Conservation (phyloP, 257 asterid genomes). For the Gentiana dahurica region DNA sequence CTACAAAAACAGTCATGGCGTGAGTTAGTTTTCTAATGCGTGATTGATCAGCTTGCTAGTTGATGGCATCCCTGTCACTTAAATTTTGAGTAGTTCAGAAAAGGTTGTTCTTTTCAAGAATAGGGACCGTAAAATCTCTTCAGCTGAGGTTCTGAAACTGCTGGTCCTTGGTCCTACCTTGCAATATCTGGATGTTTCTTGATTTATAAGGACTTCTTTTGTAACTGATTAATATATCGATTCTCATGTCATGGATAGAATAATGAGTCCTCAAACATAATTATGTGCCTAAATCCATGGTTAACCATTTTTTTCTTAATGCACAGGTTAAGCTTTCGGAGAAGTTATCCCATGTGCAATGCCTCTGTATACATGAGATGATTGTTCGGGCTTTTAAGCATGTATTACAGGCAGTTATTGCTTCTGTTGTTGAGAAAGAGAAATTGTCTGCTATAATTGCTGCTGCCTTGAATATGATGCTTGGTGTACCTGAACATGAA, state of each 20-base stretch:
- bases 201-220: too few species aligned
- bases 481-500: conserved; percentile 63
- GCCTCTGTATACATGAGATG: conserved; percentile 97
- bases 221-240: too few species aligned
- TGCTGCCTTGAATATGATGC: conserved; percentile 78
- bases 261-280: neutral
- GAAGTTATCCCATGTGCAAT: conserved; percentile 89
- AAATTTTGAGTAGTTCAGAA: too few species aligned
- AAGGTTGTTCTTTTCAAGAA: too few species aligned
- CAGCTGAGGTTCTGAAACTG: too few species aligned
- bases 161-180: too few species aligned
- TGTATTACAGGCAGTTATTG: conserved; percentile 75
- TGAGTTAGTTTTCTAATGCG: too few species aligned
- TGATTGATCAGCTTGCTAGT: too few species aligned
- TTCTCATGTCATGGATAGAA: neutral
- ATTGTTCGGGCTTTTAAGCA: conserved; percentile 92
- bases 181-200: too few species aligned
- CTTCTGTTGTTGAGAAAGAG: conserved; percentile 59
- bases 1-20: too few species aligned
- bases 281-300: conserved; percentile 11
- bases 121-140: too few species aligned
- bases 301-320: conserved; percentile 14
- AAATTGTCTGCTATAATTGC: conserved; percentile 71
- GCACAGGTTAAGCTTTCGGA: conserved; percentile 94
- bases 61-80: too few species aligned